These are phyloP conservation scores for Volvariella surrecta DNA, from an alignment of 1,284 basidiomycete genomes.

Conservation along the genomic window DNA sequence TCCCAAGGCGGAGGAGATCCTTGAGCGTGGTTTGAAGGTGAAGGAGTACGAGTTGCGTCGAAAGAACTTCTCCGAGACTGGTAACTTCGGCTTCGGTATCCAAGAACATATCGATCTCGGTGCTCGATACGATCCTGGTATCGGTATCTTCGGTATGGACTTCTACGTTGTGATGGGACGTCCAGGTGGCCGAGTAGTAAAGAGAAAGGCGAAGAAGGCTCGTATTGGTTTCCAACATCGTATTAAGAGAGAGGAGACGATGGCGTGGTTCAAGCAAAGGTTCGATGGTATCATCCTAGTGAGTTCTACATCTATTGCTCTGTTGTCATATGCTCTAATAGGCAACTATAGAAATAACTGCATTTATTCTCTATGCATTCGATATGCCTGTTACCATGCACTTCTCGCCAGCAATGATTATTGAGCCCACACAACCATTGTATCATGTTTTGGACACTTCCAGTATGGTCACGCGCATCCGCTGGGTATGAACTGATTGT, in stretches of 20 bases:
- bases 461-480: neutral
- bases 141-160: conserved; percentile 98
- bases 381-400: conserved; percentile 19
- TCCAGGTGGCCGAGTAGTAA: conserved; percentile 88
- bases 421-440: conserved; percentile 5
- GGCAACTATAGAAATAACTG: conserved; percentile 30
- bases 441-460: too few species aligned
- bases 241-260: conserved; percentile 89
- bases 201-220: conserved; percentile 86
- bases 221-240: conserved; percentile 85
- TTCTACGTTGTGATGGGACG: conserved; percentile 98
- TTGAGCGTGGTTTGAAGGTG: conserved; percentile 98
- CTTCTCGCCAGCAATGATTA: conserved; percentile 22
- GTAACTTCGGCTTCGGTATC: conserved; percentile 98
- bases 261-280: conserved; percentile 98
- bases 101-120: conserved; percentile 99
- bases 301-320: conserved; percentile 22
- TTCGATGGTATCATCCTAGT: conserved; percentile 96
- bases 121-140: conserved; percentile 94
- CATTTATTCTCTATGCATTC: conserved; percentile 19
- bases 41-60: conserved; percentile 98
- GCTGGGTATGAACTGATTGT: neutral
- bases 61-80: conserved; percentile 95
- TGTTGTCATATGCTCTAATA: conserved; percentile 3
- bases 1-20: conserved; percentile 98